Conservation (phyloP, 192 early-diverging fungal species). For the Coemansia sp. region DNA sequence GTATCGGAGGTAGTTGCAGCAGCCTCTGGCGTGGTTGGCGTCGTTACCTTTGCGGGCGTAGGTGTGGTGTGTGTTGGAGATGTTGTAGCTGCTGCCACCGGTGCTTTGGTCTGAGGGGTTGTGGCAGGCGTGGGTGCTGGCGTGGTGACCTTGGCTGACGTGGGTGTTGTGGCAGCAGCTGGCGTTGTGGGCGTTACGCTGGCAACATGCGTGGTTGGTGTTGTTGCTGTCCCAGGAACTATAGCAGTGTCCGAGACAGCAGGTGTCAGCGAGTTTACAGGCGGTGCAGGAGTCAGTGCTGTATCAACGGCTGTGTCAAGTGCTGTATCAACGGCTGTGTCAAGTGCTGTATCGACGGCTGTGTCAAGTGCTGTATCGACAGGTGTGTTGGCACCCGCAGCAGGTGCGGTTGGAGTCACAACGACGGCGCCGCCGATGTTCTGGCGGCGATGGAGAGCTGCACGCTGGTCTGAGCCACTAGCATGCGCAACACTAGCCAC, state of each 20-base stretch:
- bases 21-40: constrained; percentile 3
- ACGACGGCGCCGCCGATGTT: constrained; percentile 1
- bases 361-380: not conserved
- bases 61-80: not conserved
- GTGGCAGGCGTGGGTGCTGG: not conserved
- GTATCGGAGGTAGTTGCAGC: not conserved
- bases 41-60: not conserved
- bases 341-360: not conserved
- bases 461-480: not conserved
- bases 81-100: not conserved
- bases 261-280: constrained; percentile 8
- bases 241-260: not conserved
- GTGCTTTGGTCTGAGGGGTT: not conserved
- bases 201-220: not conserved
- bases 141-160: not conserved
- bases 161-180: constrained; percentile 8
- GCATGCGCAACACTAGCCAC: not conserved
- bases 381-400: not conserved
- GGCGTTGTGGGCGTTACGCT: not conserved
- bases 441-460: not conserved
- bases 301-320: not conserved
- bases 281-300: not conserved
- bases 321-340: not conserved
- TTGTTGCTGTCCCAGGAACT: not conserved
- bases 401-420: not conserved